Evolutionary conservation across 345 rosid genomes (phyloP).

Genomic region (Eucalyptus tenuipes): DNA sequence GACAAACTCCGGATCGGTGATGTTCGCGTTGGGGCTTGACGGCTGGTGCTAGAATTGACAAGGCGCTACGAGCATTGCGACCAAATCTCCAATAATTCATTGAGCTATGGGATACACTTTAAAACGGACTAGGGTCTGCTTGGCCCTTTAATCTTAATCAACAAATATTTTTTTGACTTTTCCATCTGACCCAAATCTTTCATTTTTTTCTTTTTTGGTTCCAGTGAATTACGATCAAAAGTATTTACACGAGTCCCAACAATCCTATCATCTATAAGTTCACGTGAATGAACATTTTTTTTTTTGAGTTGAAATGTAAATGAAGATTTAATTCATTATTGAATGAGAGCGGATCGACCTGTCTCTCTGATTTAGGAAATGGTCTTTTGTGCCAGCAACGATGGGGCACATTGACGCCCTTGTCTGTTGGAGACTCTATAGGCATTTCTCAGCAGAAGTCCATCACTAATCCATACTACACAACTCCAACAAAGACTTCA

Average conservation of each 20-base stretch:
- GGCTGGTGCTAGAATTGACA: neutral
- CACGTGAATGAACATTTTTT: too few species aligned
- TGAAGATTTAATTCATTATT: too few species aligned
- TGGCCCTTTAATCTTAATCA: neutral
- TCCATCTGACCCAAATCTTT: neutral
- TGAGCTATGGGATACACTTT: neutral
- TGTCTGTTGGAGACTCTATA: neutral
- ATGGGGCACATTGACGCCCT: rapidly evolving
- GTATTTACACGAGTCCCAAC: neutral
- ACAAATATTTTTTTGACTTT: neutral
- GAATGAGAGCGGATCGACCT: neutral
- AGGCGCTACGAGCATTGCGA: neutral
- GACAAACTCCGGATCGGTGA: neutral
- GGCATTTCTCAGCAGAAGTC: neutral
- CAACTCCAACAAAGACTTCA: neutral
- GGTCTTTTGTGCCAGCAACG: neutral
- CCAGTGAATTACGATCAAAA: neutral
- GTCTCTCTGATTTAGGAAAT: neutral
- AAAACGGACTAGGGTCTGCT: neutral
- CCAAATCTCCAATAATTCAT: neutral
- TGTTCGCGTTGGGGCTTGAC: neutral
- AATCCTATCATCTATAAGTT: rapidly evolving
- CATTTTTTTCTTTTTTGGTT: neutral
- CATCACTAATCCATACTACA: neutral
- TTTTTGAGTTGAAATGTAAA: too few species aligned